Base-by-base conservation (phyloP, 1,284 basidiomycete species). In the Pterula multifida region DNA sequence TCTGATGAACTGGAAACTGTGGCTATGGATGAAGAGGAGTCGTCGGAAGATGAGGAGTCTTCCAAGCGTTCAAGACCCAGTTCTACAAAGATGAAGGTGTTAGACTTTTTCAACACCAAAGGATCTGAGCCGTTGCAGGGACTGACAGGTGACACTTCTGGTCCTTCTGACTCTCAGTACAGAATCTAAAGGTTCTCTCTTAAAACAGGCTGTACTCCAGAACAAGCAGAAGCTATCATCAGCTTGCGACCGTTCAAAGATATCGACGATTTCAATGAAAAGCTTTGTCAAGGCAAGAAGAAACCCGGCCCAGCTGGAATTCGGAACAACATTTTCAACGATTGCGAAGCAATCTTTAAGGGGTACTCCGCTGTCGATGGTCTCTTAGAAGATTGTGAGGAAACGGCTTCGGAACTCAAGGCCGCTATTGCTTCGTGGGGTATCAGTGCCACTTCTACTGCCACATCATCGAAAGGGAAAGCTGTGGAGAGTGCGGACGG, bases 281-380 rank as follows among this genome's bases (percentile, higher is more conserved):
- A 89, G 63, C 76, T 96, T 11, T 78, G 79, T 49, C 89, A 92
- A 64, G 81, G 79, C 15, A 82, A 75, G 68, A 91, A 90, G 67
- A 93, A 92, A 60, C 76, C 80, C 2, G 80, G 81, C 1, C 78
- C 82, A 12, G 72, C 70, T 3, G 94, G 94, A 17, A 85, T 98
- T 56, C 93, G 90, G 52, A 78, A 86, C 52, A 82, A 86, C 52
- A 75, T 98, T 61, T 92, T 98, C 62, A 88, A 94, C 58, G 90
- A 95, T 56, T 94, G 90, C 62, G 79, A 81, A 49, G 78, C 84
- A 49, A 88, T 98, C 57, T 88, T 97, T 66, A 75, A 84, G 55
- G 92, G 92, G 1, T 98, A 97, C 61, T 81, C 84, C 17, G 80
- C 85, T 51, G 94, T 98, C 50, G 96, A 99, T 65, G 76, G 75